These are phyloP conservation scores for Zygosaccharomyces sapae DNA, from an alignment of 1,139 yeast genomes.

Conservation along the genomic window DNA sequence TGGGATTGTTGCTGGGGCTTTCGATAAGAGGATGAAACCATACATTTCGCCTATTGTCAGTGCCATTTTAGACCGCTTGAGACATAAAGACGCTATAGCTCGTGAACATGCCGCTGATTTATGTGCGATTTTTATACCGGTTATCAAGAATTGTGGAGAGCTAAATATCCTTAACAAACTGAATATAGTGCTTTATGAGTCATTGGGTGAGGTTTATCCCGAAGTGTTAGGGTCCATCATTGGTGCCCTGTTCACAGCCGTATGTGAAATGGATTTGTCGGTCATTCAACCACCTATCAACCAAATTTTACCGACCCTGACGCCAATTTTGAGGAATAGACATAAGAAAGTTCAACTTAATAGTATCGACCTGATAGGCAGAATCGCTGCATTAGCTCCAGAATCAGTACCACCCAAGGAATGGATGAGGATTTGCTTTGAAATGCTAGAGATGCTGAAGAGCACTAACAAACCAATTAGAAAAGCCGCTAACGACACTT, in stretches of 20 bases:
- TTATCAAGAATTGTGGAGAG: slow-evolving; percentile 63
- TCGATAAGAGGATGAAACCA: slow-evolving; percentile 68
- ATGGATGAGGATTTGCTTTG: slow-evolving; percentile 97
- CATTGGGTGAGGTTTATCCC: slow-evolving; percentile 92
- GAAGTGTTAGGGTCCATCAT: slow-evolving; percentile 87
- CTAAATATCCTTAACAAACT: slow-evolving; percentile 60
- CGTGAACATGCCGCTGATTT: slow-evolving; percentile 87
- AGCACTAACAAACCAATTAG: slow-evolving; percentile 78
- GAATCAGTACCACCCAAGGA: slow-evolving; percentile 87
- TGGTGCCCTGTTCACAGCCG: slow-evolving; percentile 58
- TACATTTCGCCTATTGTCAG: slow-evolving; percentile 73
- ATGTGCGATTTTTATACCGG: slow-evolving; percentile 62
- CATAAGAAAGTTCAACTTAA: slow-evolving; percentile 91
- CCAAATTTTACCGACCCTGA: slow-evolving; percentile 79
- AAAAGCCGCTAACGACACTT: slow-evolving; percentile 82
- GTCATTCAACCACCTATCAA: slow-evolving; percentile 68
- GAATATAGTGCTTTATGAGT: slow-evolving; percentile 78
- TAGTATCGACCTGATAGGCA: slow-evolving; percentile 74
- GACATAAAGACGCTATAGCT: slow-evolving; percentile 66
- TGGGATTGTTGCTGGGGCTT: slow-evolving; percentile 59
- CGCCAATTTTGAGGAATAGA: slow-evolving; percentile 86
- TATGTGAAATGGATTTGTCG: slow-evolving; percentile 45
- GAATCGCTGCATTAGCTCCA: slow-evolving; percentile 78
- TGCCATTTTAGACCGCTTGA: slow-evolving; percentile 67
- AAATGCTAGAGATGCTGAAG: slow-evolving; percentile 81